Base-by-base conservation (phyloP, 2,329 filamentous ascomycete genomes). In the Diaporthe eres region DNA sequence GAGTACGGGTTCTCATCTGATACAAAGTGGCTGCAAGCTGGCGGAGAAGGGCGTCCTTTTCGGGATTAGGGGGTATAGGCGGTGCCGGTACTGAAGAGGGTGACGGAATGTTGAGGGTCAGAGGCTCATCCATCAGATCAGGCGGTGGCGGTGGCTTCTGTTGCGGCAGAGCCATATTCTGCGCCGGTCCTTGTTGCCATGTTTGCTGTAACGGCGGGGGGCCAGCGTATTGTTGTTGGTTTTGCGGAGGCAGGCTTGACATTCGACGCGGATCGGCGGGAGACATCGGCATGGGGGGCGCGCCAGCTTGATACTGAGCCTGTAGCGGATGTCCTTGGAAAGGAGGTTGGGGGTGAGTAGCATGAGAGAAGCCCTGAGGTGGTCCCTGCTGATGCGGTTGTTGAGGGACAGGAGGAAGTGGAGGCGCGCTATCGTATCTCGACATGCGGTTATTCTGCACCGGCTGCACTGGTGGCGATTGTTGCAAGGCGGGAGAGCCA, bases 41-140 rank as follows among this genome's bases (percentile, higher is more conserved):
- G 72, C 90, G 90, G 4, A 98, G 89, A 22, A 98, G 90, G 28
- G 94, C 93, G 83, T 98, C 95, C 82, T 98, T 98, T 84, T 98
- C 95, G 0, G 97, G 97, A 81, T 99, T 99, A 0, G 95, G 96
- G 0, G 97, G 96, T 44, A 98, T 95, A 0, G 96, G 96, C 0
- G 97, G 96, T 0, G 95, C 91, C 8, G 93, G 89, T 10, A 92
- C 82, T 31, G 88, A 85, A 0, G 87, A 85, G 5, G 85, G 83
- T 1, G 87, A 84, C 3, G 90, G 87, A 17, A 90, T 85, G 22
- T 86, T 80, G 34, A 91, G 83, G 13, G 87, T 87, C 19, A 92
- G 83, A 44, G 90, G 90, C 72, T 90, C 89, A 77, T 92, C 90
- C 79, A 92, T 87, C 37, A 90, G 82, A 80, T 92, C 90, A 2